phyloP scores from a whole-genome alignment of 1,284 basidiomycete genomes.

The Meira miltonrushii region DNA sequence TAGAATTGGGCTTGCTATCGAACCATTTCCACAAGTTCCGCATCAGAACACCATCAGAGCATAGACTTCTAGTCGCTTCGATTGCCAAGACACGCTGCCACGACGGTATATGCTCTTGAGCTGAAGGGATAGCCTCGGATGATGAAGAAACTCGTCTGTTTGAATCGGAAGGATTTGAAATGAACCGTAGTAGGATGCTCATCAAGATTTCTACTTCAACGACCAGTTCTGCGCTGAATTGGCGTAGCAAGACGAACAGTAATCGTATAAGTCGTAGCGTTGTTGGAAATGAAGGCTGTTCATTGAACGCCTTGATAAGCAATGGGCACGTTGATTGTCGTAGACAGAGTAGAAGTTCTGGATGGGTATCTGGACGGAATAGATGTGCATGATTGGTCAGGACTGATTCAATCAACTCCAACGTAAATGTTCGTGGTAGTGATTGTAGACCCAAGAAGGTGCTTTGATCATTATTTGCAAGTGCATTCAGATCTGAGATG shows the following conservation, averaged over 20 bases:
- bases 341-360: constrained; percentile 75
- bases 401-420: constrained; percentile 94
- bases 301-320: constrained; percentile 67
- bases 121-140: constrained; percentile 10
- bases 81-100: constrained; percentile 49
- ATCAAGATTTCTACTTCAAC: constrained; percentile 51
- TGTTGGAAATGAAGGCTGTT: constrained; percentile 77
- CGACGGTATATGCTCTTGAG: constrained; percentile 13
- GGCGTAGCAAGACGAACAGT: constrained; percentile 84
- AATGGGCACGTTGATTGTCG: constrained; percentile 84
- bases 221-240: constrained; percentile 69
- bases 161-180: constrained; percentile 18
- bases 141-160: constrained; percentile 11
- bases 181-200: constrained; percentile 37
- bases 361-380: constrained; percentile 61
- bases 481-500: constrained; percentile 43
- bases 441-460: constrained; percentile 76
- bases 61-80: constrained; percentile 43
- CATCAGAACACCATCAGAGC: constrained; percentile 38
- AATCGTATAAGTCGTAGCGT: constrained; percentile 85
- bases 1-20: constrained; percentile 23
- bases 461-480: constrained; percentile 61
- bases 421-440: constrained; percentile 84
- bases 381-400: constrained; percentile 86
- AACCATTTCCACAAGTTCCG: constrained; percentile 46